These are phyloP conservation scores for Zymoseptoria crescenta DNA, from an alignment of 2,329 filamentous ascomycete genomes.

Conservation along the genomic window DNA sequence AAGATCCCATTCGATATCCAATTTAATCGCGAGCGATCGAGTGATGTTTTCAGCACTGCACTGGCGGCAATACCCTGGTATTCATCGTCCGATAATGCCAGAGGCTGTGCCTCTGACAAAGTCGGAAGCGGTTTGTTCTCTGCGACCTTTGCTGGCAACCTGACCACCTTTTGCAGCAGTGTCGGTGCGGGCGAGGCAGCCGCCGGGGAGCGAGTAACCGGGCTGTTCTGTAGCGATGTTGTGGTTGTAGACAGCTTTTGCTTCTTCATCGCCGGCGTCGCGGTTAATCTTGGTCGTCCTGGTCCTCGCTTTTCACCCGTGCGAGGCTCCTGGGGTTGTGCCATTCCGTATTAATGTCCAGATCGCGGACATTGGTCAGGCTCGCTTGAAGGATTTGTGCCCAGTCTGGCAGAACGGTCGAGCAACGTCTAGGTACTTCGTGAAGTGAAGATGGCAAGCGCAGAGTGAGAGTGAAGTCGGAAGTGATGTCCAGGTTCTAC, in stretches of 20 bases:
- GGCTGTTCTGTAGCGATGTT: conserved; percentile 7
- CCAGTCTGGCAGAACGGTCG: background rate
- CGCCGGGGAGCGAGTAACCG: conserved; percentile 10
- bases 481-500: background rate
- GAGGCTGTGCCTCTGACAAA: conserved; percentile 57
- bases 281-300: conserved; percentile 16
- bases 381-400: background rate
- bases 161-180: conserved; percentile 21
- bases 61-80: conserved; percentile 70
- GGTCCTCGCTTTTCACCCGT: conserved; percentile 22
- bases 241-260: conserved; percentile 12
- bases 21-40: conserved; percentile 63
- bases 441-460: background rate
- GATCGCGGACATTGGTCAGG: background rate
- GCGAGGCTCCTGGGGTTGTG: conserved; percentile 1
- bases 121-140: conserved; percentile 64
- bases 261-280: conserved; percentile 22
- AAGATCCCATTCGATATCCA: conserved; percentile 64
- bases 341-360: conserved; percentile 2
- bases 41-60: conserved; percentile 65
- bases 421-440: background rate
- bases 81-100: conserved; percentile 54
- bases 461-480: background rate
- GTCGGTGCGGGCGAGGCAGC: conserved; percentile 11
- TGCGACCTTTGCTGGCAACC: conserved; percentile 55